phyloP scores from a whole-genome alignment of 495 filamentous ascomycete genomes.

The Penicillium silybi region DNA sequence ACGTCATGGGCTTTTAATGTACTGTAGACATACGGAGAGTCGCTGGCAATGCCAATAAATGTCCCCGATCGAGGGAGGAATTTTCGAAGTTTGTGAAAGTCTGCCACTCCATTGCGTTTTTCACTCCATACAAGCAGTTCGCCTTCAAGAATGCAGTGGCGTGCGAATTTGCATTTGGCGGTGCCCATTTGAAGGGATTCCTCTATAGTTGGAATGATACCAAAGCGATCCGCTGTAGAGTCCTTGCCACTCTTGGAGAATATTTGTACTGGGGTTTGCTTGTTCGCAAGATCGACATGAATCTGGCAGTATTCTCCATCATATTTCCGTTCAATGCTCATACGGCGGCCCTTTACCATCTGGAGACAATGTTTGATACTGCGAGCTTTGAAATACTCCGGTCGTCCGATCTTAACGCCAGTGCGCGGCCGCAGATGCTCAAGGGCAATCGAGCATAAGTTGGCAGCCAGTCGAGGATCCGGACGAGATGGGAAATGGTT shows the following conservation, averaged over 20 bases:
- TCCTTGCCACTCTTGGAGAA: constrained; percentile 92
- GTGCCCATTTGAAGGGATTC: constrained; percentile 56
- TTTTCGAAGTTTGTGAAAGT: constrained; percentile 77
- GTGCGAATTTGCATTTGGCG: constrained; percentile 52
- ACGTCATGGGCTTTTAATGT: background rate
- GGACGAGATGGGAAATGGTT: constrained; percentile 38
- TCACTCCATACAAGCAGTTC: constrained; percentile 77
- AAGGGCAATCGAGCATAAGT: constrained; percentile 37
- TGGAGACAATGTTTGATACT: constrained; percentile 70
- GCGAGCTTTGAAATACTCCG: constrained; percentile 68
- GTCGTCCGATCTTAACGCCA: constrained; percentile 73
- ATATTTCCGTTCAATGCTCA: constrained; percentile 78
- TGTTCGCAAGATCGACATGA: constrained; percentile 66
- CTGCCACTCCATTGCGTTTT: constrained; percentile 53
- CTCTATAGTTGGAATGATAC: constrained; percentile 50
- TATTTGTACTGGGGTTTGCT: constrained; percentile 59
- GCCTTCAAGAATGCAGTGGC: constrained; percentile 73
- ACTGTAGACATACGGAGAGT: constrained; percentile 58
- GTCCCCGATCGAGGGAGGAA: constrained; percentile 71
- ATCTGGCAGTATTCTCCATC: constrained; percentile 90
- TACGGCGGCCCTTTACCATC: constrained; percentile 53
- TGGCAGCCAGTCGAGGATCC: constrained; percentile 29
- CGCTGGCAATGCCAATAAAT: constrained; percentile 61
- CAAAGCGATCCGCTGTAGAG: constrained; percentile 65
- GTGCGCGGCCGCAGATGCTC: constrained; percentile 54